Percentiles rank a stretch among this genome's conserved stretches.
Evolutionary conservation across 2,329 filamentous ascomycete species (phyloP).

Genomic region (Aspergillus awamori): DNA sequence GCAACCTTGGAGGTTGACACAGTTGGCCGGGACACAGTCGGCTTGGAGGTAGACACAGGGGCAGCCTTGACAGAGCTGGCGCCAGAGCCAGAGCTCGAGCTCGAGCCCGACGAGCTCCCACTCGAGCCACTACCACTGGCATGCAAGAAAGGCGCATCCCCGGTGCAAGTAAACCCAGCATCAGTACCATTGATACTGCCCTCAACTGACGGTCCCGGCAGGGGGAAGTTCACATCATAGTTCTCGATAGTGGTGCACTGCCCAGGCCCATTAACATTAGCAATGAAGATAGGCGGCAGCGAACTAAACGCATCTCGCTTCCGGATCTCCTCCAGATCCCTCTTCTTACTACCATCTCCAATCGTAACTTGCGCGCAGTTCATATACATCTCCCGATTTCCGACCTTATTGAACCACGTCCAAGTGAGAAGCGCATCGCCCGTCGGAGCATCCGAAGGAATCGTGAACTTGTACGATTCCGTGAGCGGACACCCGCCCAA

Average conservation of each 20-base stretch:
- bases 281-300: constrained; percentile 70
- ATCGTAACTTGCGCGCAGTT: constrained; percentile 76
- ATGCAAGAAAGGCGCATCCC: constrained; percentile 35
- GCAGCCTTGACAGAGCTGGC: neutral
- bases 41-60: too few relatives aligned
- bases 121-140: constrained; percentile 14
- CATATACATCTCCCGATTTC: constrained; percentile 86
- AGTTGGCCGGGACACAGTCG: neutral
- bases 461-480: constrained; percentile 64
- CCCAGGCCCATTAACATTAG: constrained; percentile 62
- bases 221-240: constrained; percentile 65
- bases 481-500: constrained; percentile 59
- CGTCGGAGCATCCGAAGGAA: constrained; percentile 66
- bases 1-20: neutral
- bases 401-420: constrained; percentile 76
- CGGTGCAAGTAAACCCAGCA: constrained; percentile 37
- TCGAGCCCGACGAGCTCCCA: too few relatives aligned
- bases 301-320: constrained; percentile 33
- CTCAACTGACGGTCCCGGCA: constrained; percentile 62
- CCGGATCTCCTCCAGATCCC: constrained; percentile 13
- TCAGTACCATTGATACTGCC: constrained; percentile 34
- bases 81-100: neutral
- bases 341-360: constrained; percentile 24
- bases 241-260: constrained; percentile 61
- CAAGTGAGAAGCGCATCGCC: constrained; percentile 69